Evolutionary conservation across 1,284 basidiomycete species (phyloP), one percentile per base, ranked within the genome.

Genomic region (Bjerkandera adusta): DNA sequence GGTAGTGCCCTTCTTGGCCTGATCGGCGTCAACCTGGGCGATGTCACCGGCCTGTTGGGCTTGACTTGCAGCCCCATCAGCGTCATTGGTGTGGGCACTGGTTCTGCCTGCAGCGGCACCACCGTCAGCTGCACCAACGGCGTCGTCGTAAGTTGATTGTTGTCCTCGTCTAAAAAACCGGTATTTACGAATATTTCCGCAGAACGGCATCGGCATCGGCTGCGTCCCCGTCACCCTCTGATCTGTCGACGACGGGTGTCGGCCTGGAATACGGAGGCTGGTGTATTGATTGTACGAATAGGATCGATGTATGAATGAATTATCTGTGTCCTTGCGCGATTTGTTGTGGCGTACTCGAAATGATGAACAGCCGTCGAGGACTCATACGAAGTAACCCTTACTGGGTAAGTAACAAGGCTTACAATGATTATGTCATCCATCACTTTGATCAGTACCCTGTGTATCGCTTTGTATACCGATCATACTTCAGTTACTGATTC

Each of bases 11-110:
- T 35, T 24, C 32, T 49, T 0, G 26, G 13, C 8, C 5, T 5
- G 12, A 25, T 49, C 36, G 36, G 47, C 18, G 22, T 49, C 16
- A 11, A 6, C 27, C 22, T 45, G 7, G 26, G 30, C 36, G 36
- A 49, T 12, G 5, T 45, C 4, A 39, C 7, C 22, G 47, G 24
- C 30, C n/a, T 35, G 13, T 6, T 49, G 1, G 47, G 47, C 16
- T 30, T 49, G 6, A 26, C 27, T 15, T 49, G 47, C 47, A 49
- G 42, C 37, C 43, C 47, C 22, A 49, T 49, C 32, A 21, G 10
- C 36, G 36, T 49, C 22, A 36, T 49, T 18, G 47, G 47, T n/a
- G 47, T 49, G 1, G 43, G 42, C 36, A 45, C 47, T 18, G 47
- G 47, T 15, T 29, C 25, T 13, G 18, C 2, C 2, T 49, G 47